These are phyloP conservation scores for Chlorella sp. DNA, from an alignment of 139 green algal genomes.

Conservation along the genomic window DNA sequence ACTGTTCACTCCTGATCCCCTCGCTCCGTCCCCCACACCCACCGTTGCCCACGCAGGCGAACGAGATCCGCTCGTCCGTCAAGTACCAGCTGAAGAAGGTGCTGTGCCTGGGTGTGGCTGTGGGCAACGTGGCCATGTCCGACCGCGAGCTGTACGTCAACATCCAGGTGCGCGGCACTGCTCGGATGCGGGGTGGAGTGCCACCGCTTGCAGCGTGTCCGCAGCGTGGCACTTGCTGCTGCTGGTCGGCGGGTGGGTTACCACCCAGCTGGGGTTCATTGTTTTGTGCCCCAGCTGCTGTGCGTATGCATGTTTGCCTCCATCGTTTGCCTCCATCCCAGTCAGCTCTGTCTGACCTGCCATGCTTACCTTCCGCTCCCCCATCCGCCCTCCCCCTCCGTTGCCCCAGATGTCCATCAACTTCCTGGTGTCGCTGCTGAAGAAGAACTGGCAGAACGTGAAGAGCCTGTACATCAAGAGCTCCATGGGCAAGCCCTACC, in stretches of 20 bases:
- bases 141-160: constrained; percentile 92
- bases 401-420: constrained; percentile 93
- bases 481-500: constrained; percentile 95
- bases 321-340: no score
- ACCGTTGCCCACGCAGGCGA: constrained; percentile 64
- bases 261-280: no score
- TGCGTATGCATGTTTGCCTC: no score
- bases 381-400: background rate
- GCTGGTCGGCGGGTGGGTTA: background rate
- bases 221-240: background rate
- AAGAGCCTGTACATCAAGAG: constrained; percentile 97
- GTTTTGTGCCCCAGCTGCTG: no score
- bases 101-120: constrained; percentile 97
- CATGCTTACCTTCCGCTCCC: background rate
- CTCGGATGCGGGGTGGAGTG: background rate
- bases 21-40: background rate
- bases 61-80: constrained; percentile 92
- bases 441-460: constrained; percentile 99
- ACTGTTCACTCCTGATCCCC: no score
- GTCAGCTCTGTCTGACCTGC: no score
- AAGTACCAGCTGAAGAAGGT: constrained; percentile 99
- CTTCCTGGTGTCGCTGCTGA: constrained; percentile 99
- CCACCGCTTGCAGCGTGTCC: no score
- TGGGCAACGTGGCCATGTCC: constrained; percentile 93
- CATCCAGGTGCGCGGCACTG: constrained; percentile 48